phyloP scores from a whole-genome alignment of 257 asterid genomes.

The Nicotiana noctiflora region DNA sequence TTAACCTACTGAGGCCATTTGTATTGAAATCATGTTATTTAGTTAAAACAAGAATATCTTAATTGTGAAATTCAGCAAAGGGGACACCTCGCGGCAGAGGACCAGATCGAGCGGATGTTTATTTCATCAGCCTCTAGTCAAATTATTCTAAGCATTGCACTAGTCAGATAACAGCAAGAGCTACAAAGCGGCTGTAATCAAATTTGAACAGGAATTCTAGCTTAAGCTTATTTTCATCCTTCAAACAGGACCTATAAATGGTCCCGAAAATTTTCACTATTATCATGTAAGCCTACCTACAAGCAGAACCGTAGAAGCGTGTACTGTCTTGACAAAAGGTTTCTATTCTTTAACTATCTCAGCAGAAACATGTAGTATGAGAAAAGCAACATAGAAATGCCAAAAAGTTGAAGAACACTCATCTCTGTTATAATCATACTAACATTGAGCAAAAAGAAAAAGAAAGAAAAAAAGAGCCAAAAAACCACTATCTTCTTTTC shows the following conservation, averaged over 20 bases:
- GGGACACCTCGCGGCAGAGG: background rate
- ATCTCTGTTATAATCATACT: background rate
- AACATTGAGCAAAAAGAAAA: background rate
- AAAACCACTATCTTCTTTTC: background rate
- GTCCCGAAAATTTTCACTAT: background rate
- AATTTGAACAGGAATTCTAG: background rate
- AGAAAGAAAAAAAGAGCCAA: background rate
- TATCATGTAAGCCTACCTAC: background rate
- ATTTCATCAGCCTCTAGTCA: background rate
- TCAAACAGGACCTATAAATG: background rate
- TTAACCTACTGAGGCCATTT: background rate
- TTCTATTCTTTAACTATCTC: background rate
- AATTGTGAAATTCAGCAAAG: background rate
- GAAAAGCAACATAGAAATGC: background rate
- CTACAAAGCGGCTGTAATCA: background rate
- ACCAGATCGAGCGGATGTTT: background rate
- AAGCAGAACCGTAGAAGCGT: background rate
- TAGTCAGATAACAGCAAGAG: background rate
- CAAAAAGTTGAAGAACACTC: background rate
- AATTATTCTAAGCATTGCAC: background rate
- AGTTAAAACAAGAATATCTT: background rate
- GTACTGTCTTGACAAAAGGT: background rate
- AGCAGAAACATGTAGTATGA: background rate
- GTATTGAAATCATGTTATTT: background rate
- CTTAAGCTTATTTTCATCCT: background rate